A percentile compares a stretch with the other conserved stretches of the same genome.
These are phyloP conservation scores for Phyllosticta ampelicida DNA, from an alignment of 2,329 filamentous ascomycete species.

Conservation along the genomic window DNA sequence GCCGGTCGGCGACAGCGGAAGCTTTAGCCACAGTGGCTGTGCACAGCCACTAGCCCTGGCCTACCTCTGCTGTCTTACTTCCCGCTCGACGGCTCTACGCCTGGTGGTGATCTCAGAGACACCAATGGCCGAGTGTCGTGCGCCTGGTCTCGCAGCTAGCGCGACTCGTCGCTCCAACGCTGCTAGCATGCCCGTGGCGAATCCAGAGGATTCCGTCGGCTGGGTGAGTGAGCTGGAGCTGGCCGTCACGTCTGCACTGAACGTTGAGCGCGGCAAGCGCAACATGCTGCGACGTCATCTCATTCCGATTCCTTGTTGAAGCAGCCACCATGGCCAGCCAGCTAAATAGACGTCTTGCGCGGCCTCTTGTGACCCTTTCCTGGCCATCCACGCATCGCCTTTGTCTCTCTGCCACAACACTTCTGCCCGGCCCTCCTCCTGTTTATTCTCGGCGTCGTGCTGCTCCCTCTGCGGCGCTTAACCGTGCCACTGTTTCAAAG, in stretches of 20 bases:
- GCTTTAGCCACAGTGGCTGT: conserved; percentile 1
- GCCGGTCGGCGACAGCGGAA: neutral
- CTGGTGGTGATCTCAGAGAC: neutral
- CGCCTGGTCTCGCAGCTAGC: neutral
- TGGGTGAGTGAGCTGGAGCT: neutral
- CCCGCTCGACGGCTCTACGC: too few relatives aligned
- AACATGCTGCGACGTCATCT: neutral
- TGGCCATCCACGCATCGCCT: neutral
- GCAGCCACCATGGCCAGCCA: neutral
- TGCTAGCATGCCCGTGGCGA: neutral
- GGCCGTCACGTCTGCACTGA: neutral
- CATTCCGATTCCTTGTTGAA: neutral
- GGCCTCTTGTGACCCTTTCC: neutral
- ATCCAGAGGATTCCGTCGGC: neutral
- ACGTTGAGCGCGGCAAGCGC: neutral
- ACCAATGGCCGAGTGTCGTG: neutral
- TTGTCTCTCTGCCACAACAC: neutral
- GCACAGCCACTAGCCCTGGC: neutral
- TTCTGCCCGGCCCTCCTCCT: neutral
- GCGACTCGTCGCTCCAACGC: neutral
- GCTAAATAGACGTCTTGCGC: neutral
- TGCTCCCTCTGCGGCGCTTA: neutral
- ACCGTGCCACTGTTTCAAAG: neutral
- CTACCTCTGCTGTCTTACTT: too few relatives aligned
- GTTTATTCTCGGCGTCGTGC: neutral